Evolutionary conservation across 2,329 filamentous ascomycete species (phyloP).

Genomic region (Penicillium sp.): DNA sequence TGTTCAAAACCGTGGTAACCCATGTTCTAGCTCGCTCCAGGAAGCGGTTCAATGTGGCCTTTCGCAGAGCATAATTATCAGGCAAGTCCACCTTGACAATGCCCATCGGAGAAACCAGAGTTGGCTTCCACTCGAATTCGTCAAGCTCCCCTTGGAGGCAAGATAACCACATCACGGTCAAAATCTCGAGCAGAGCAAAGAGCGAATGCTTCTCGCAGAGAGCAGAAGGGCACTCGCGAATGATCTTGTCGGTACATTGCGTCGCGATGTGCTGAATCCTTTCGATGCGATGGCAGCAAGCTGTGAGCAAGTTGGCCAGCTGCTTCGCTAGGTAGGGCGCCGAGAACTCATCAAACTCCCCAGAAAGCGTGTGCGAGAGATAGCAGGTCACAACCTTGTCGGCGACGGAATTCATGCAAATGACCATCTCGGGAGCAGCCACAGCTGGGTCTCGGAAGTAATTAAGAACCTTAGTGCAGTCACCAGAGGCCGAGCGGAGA

Average conservation of each 20-base stretch:
- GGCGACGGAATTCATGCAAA: slow-evolving; percentile 67
- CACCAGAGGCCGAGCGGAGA: slow-evolving; percentile 81
- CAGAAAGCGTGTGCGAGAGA: slow-evolving; percentile 74
- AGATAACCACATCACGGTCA: slow-evolving; percentile 93
- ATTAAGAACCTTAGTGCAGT: slow-evolving; percentile 85
- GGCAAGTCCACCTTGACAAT: slow-evolving; percentile 88
- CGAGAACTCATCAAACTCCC: slow-evolving; percentile 78
- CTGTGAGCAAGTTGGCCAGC: slow-evolving; percentile 81
- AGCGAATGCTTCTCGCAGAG: slow-evolving; percentile 89
- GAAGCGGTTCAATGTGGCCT: slow-evolving; percentile 77
- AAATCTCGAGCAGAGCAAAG: slow-evolving; percentile 87
- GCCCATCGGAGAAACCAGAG: slow-evolving; percentile 76
- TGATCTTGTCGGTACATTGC: slow-evolving; percentile 81
- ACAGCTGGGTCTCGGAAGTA: slow-evolving; percentile 96
- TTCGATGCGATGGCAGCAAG: slow-evolving; percentile 91
- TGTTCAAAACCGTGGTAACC: slow-evolving; percentile 79
- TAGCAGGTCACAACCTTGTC: slow-evolving; percentile 80
- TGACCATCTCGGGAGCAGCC: slow-evolving; percentile 64
- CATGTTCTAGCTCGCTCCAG: slow-evolving; percentile 78
- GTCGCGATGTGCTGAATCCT: slow-evolving; percentile 89
- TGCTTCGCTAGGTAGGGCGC: slow-evolving; percentile 89
- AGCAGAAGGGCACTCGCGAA: slow-evolving; percentile 82
- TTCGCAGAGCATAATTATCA: slow-evolving; percentile 85
- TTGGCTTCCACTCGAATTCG: slow-evolving; percentile 84
- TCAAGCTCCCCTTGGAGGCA: slow-evolving; percentile 95